Evolutionary conservation across 495 filamentous ascomycete genomes (phyloP).

Genomic region (Polyplosphaeria fusca): DNA sequence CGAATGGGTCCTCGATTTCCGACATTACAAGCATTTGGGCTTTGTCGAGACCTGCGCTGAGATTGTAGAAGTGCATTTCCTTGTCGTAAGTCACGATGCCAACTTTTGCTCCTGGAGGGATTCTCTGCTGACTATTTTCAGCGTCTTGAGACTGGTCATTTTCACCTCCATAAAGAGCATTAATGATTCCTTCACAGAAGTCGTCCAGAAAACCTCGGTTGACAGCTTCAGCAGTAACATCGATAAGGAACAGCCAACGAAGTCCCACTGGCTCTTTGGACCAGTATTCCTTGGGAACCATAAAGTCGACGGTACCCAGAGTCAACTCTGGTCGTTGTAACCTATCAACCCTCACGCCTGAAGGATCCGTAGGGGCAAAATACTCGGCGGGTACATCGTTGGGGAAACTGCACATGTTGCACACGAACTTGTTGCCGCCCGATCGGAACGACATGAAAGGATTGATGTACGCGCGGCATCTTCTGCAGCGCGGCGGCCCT

Average conservation of each 20-base stretch:
- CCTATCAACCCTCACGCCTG: conserved; percentile 82
- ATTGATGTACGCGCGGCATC: conserved; percentile 96
- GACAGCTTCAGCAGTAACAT: conserved; percentile 84
- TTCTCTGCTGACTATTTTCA: conserved; percentile 46
- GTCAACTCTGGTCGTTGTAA: conserved; percentile 85
- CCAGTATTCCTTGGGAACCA: conserved; percentile 98
- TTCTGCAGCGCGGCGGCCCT: conserved; percentile 86
- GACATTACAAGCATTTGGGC: conserved; percentile 99
- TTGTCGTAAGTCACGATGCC: conserved; percentile 95
- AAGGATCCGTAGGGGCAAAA: conserved; percentile 84
- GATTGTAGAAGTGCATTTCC: conserved; percentile 96
- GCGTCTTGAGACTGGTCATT: conserved; percentile 56
- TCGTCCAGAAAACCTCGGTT: conserved; percentile 87
- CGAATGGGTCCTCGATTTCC: conserved; percentile 94
- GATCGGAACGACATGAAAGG: conserved; percentile 97
- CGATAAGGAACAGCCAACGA: conserved; percentile 85
- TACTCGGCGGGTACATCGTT: conserved; percentile 94
- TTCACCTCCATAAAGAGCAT: conserved; percentile 68
- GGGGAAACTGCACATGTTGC: conserved; percentile 97
- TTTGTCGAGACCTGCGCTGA: conserved; percentile 74
- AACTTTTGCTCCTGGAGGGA: conserved; percentile 79
- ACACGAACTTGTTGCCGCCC: conserved; percentile 93
- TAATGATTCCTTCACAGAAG: conserved; percentile 83
- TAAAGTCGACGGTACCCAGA: conserved; percentile 89
- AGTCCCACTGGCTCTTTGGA: conserved; percentile 88